Percentiles rank a stretch among this genome's conserved stretches.
Evolutionary conservation across 768 basidiomycete species (phyloP).

Genomic region (Russula foetens): DNA sequence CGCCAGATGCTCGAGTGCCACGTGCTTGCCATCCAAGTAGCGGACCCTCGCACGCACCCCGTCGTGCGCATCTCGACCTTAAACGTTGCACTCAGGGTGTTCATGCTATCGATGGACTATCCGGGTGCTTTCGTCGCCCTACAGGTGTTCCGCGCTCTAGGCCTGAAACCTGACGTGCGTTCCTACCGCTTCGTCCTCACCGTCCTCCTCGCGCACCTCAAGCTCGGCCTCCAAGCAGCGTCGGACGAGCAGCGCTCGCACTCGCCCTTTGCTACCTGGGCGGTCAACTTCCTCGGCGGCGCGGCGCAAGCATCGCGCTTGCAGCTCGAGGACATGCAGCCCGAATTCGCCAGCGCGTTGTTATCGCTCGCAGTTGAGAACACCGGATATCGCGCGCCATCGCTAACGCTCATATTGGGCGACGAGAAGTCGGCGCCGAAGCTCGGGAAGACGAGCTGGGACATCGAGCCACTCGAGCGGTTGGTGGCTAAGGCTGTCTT

Average conservation of each 20-base stretch:
- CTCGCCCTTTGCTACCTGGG: background rate
- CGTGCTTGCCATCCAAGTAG: background rate
- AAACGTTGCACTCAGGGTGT: constrained; percentile 15
- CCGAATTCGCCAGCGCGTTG: background rate
- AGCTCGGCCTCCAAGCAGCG: background rate
- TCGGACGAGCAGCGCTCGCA: too few relatives aligned
- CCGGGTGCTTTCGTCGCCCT: constrained; percentile 12
- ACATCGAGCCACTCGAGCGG: constrained; percentile 17
- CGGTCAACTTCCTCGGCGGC: constrained; percentile 5
- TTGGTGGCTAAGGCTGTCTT: constrained; percentile 8
- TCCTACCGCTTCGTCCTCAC: constrained; percentile 16
- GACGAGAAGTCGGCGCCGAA: background rate
- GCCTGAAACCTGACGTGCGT: constrained; percentile 8
- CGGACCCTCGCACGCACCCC: background rate
- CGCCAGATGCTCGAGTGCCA: constrained; percentile 19
- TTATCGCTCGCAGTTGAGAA: background rate
- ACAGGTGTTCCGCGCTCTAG: constrained; percentile 1
- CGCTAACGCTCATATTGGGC: background rate
- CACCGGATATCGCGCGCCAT: background rate
- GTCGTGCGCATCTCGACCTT: constrained; percentile 8
- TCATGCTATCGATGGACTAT: constrained; percentile 16
- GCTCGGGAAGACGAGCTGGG: background rate
- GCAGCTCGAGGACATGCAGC: background rate
- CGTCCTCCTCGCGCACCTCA: constrained; percentile 9
- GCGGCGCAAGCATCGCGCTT: background rate